A percentile compares a stretch with the other conserved stretches of the same genome.
These are phyloP conservation scores for Dacryopinax primogenitus DNA, from an alignment of 768 basidiomycete genomes.

Conservation along the genomic window DNA sequence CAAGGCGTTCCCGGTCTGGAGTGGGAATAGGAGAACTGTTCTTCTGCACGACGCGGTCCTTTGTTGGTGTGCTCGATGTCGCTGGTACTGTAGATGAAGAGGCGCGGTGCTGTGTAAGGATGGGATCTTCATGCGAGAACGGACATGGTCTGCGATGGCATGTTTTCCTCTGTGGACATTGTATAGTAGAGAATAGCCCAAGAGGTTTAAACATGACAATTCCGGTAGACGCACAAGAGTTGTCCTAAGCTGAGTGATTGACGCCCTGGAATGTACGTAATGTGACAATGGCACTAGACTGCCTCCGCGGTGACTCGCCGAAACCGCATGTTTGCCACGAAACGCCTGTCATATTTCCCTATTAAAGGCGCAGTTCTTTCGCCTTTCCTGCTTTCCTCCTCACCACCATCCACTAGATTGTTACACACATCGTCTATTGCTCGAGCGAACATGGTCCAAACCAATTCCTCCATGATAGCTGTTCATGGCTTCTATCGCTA, in stretches of 20 bases:
- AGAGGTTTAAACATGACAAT: constrained; percentile 3
- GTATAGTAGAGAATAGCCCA: not conserved
- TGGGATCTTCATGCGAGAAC: constrained; percentile 43
- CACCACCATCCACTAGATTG: not conserved
- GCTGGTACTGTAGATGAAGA: constrained; percentile 8
- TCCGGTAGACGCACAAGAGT: not conserved
- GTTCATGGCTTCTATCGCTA: constrained; percentile 35
- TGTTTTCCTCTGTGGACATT: not conserved
- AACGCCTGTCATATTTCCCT: not conserved
- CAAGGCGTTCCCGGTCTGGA: constrained; percentile 18
- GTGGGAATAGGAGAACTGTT: no score
- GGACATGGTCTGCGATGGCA: constrained; percentile 47
- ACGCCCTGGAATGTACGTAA: not conserved
- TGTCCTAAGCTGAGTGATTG: no score
- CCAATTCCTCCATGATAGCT: not conserved
- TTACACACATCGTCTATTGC: not conserved
- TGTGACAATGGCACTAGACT: not conserved
- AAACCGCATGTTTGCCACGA: not conserved
- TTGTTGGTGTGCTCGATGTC: constrained; percentile 14
- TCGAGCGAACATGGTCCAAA: not conserved
- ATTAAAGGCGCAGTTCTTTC: not conserved
- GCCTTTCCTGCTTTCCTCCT: not conserved
- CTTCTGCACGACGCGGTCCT: constrained; percentile 15
- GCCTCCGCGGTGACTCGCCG: constrained; percentile 1
- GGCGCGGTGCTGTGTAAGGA: constrained; percentile 12